Base-by-base conservation (phyloP, 2,329 filamentous ascomycete genomes). In the Colletotrichum musae region DNA sequence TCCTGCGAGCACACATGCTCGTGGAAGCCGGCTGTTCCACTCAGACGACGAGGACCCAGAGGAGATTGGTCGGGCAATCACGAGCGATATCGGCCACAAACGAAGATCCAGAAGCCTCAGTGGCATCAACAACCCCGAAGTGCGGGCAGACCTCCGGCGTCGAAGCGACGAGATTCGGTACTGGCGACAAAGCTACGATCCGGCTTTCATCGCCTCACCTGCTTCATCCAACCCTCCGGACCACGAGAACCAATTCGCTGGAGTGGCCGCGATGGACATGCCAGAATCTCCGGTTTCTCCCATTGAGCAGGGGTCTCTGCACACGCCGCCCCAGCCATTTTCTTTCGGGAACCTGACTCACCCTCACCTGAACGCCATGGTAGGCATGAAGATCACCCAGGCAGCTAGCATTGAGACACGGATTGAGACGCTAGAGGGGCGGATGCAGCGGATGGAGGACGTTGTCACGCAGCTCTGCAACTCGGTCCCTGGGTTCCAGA, bases 151-250 rank as follows among this genome's bases (percentile, higher is more conserved):
- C 45, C 47, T 68, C 4, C 84, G 88, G 51, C 84, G 88, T 43
- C 85, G 89, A 36, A 91, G 88, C 74, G 88, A 89, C 64, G 89
- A 92, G 76, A 90, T 91, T 47, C 85, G 87, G 13, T 89, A 88
- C 73, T 91, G 89, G 88, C 84, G 89, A 69, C 86, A 88, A 73
- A 91, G 89, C 70, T 88, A 89, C 71, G 86, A 85, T 53, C 83
- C 83, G 1, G 83, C 82, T 1, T 80, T 86, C 58, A 75, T 85
- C 63, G 39, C 62, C 18, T 89, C 88, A 6, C 86, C 87, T 0
- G 77, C 86, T 39, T 86, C 87, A 4, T 87, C 87, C 3, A 77
- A 80, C 51, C 77, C 77, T 21, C 80, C 81, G n/a, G 81, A 83
- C 26, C 75, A 74, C 3, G 79, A 77, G 43, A 71, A 73, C 59